Conservation (phyloP, 2,329 filamentous ascomycete genomes). For the Trichoderma arundinaceum region DNA sequence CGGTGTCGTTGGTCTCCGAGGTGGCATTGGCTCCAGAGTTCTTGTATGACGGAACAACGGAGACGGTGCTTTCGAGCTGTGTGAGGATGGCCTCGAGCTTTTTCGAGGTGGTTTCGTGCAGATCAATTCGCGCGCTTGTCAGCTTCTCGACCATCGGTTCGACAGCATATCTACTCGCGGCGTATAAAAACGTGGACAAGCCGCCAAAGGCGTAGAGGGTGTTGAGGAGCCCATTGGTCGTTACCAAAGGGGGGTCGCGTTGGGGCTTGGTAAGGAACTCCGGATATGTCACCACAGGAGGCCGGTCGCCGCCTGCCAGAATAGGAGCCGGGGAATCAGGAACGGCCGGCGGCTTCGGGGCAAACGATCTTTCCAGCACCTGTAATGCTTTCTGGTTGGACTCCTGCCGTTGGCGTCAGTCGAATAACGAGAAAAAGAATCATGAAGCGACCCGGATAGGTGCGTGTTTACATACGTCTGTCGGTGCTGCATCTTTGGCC, state of each 20-base stretch:
- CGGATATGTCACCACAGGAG: constrained; percentile 72
- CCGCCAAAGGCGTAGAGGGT: constrained; percentile 64
- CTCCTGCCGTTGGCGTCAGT: background rate
- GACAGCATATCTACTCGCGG: constrained; percentile 71
- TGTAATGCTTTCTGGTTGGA: constrained; percentile 10
- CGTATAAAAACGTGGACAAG: constrained; percentile 70
- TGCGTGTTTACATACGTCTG: constrained; percentile 16
- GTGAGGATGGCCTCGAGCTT: constrained; percentile 55
- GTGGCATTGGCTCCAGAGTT: constrained; percentile 33
- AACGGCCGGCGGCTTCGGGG: constrained; percentile 34
- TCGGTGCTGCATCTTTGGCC: constrained; percentile 1
- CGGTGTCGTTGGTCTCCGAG: constrained; percentile 53
- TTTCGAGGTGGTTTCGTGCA: constrained; percentile 54
- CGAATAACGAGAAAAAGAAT: too few relatives aligned
- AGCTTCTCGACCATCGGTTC: constrained; percentile 63
- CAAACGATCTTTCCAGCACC: constrained; percentile 24
- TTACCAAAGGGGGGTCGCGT: constrained; percentile 66
- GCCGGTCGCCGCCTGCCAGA: constrained; percentile 49
- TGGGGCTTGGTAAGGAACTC: constrained; percentile 67
- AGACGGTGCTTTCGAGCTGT: constrained; percentile 63
- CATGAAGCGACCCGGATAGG: background rate
- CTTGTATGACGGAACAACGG: constrained; percentile 58
- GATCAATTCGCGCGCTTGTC: constrained; percentile 58
- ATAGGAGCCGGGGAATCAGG: constrained; percentile 31
- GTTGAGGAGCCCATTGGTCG: constrained; percentile 62